Evolutionary conservation across 257 asterid genomes (phyloP), one percentile per base, ranked within the genome.

Genomic region (Ilex aquifolium): DNA sequence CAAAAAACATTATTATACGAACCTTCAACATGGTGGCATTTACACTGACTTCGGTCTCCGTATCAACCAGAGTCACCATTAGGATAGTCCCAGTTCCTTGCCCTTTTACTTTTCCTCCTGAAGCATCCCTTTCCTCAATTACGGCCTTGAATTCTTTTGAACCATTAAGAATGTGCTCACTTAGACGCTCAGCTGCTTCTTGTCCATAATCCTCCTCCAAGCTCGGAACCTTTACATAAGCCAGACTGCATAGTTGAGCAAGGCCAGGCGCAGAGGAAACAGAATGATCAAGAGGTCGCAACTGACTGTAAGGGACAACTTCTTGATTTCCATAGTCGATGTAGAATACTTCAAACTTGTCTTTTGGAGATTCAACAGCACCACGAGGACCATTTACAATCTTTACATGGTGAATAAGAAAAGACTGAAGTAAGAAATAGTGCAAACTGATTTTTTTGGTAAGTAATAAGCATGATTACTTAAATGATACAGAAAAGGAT

Each of bases 311-410:
- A 10, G 96, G 57, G 69, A 87, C 88, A 1, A 32, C 71, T 76
- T 93, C 97, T 84, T 93, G 99, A 73, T 93, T 93, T 52, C 99
- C 99, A 36, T 85, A 93, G 65, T 93, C 99, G 0, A 90, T 69
- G 76, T 93, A 93, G 57, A 93, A 93, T 61, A 90, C 99, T 83
- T 93, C 99, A 72, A 85, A 93, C 79, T 72, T 72, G 73, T 93
- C 99, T 2, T 64, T 72, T 57, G 85, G 60, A 57, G 99, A 85
- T 62, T 80, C 76, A 62, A 89, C 97, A 51, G 73, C 70, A 56
- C 87, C 88, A 31, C 96, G 91, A 29, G 96, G 96, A 62, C 82
- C 73, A 74, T 79, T 90, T 62, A 93, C 99, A 76, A 88, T 80
- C 97, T 90, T 21, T 11, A 10, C 59, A 75, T 13, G 56, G 62